Conservation (phyloP, 768 basidiomycete species). For the Tricholoma saponaceum region DNA sequence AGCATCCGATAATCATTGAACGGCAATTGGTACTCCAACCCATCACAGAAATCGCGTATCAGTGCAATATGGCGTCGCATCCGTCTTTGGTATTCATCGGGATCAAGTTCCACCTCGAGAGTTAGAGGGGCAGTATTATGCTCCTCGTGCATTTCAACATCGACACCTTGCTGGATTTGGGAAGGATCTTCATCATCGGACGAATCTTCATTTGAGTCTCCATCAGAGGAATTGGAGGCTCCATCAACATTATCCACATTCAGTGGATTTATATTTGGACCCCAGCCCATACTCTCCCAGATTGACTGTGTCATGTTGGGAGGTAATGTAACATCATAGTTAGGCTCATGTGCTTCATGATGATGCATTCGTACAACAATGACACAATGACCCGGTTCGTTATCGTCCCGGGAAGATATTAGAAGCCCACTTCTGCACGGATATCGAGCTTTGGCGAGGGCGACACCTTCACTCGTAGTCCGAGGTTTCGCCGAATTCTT, state of each 20-base stretch:
- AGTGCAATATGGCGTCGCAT: slow-evolving; percentile 39
- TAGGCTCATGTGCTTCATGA: slow-evolving; percentile 39
- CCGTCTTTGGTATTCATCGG: slow-evolving; percentile 27
- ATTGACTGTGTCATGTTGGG: slow-evolving; percentile 33
- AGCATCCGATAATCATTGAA: slow-evolving; percentile 42
- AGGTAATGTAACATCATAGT: slow-evolving; percentile 34
- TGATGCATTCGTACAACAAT: slow-evolving; percentile 43
- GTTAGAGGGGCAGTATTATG: not conserved
- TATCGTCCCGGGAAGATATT: slow-evolving; percentile 37
- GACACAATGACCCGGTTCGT: slow-evolving; percentile 16
- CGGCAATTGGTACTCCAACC: slow-evolving; percentile 43
- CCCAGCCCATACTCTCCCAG: slow-evolving; percentile 28
- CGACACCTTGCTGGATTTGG: not conserved
- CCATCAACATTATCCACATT: not conserved
- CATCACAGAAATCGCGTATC: slow-evolving; percentile 41
- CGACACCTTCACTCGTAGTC: slow-evolving; percentile 31
- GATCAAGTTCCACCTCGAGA: slow-evolving; percentile 12
- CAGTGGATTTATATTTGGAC: not conserved
- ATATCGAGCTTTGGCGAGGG: slow-evolving; percentile 37
- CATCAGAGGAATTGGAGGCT: slow-evolving; percentile 5
- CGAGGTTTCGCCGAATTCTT: slow-evolving; percentile 31
- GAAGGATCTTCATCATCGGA: slow-evolving; percentile 5
- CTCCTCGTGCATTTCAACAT: not conserved
- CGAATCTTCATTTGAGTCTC: slow-evolving; percentile 1
- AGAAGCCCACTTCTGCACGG: slow-evolving; percentile 43